These are phyloP conservation scores for Trifolium dubium DNA, from an alignment of 306 rosid genomes.

Conservation along the genomic window DNA sequence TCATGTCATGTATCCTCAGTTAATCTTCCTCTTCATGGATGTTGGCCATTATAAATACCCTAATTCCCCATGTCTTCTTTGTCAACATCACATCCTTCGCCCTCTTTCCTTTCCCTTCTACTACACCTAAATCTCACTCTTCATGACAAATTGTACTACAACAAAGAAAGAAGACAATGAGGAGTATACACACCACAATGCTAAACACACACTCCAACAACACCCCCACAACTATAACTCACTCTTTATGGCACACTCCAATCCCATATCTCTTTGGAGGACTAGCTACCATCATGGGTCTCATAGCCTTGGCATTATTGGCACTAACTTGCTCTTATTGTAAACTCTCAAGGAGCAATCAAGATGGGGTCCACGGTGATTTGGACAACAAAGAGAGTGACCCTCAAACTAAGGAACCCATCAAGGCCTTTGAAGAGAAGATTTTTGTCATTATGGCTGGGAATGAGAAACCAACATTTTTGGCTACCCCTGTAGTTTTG, in stretches of 20 bases:
- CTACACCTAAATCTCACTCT: background rate
- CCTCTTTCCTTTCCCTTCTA: background rate
- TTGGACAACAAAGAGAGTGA: constrained; percentile 49
- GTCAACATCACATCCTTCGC: constrained; percentile 43
- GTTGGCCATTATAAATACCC: constrained; percentile 52
- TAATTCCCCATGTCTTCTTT: background rate
- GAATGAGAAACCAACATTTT: constrained; percentile 65
- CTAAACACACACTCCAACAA: constrained; percentile 4
- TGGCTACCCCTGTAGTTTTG: constrained; percentile 56
- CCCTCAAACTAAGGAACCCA: constrained; percentile 20
- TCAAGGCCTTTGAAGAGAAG: constrained; percentile 57
- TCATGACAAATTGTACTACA: background rate
- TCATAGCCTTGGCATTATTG: constrained; percentile 64
- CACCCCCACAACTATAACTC: background rate
- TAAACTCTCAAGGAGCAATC: constrained; percentile 33
- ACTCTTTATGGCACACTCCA: constrained; percentile 79
- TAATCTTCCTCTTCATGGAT: constrained; percentile 16
- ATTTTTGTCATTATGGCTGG: constrained; percentile 89
- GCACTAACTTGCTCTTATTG: constrained; percentile 73
- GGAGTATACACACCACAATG: constrained; percentile 32
- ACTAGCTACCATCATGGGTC: constrained; percentile 60
- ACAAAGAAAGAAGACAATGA: constrained; percentile 46
- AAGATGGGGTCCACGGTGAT: constrained; percentile 37
- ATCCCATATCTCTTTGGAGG: constrained; percentile 87
- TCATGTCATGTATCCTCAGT: background rate